A percentile compares a stretch with the other conserved stretches of the same genome.
phyloP scores from a whole-genome alignment of 2,329 filamentous ascomycete genomes.

The Rachicladosporium sp. region DNA sequence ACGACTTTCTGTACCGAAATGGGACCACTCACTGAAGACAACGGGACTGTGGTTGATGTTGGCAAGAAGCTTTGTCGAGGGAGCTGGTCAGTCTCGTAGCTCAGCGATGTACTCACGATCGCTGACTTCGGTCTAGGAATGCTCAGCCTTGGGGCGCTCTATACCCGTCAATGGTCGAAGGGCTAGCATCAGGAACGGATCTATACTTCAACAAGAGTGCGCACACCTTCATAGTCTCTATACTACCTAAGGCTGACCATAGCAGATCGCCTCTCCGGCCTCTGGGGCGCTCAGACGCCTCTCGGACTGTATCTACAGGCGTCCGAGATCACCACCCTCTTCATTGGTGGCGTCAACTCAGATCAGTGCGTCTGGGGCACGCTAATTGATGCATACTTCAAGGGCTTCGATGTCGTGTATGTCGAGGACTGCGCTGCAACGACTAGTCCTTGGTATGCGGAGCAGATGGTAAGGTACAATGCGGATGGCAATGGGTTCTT shows the following conservation, averaged over 20 bases:
- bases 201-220: conserved; percentile 22
- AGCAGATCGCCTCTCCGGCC: conserved; percentile 16
- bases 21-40: too few relatives aligned
- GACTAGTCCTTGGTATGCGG: conserved; percentile 20
- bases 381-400: conserved; percentile 22
- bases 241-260: too few relatives aligned
- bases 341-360: conserved; percentile 22
- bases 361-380: conserved; percentile 24
- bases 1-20: too few relatives aligned
- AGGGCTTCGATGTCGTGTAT: conserved; percentile 22
- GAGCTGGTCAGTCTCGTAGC: too few relatives aligned
- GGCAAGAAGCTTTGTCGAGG: too few relatives aligned
- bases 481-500: conserved; percentile 13
- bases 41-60: too few relatives aligned
- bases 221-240: too few relatives aligned
- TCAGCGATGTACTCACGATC: too few relatives aligned
- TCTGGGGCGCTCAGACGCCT: conserved; percentile 22
- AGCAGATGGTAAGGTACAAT: conserved; percentile 21
- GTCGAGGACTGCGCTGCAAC: conserved; percentile 20
- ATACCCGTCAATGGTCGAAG: conserved; percentile 16
- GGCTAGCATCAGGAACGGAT: conserved; percentile 16
- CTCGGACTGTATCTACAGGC: conserved; percentile 20
- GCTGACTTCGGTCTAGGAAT: too few relatives aligned
- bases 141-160: too few relatives aligned
- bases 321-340: conserved; percentile 22